Base-by-base conservation (phyloP, 169 alveolate genomes). In the Cryptosporidium canis region DNA sequence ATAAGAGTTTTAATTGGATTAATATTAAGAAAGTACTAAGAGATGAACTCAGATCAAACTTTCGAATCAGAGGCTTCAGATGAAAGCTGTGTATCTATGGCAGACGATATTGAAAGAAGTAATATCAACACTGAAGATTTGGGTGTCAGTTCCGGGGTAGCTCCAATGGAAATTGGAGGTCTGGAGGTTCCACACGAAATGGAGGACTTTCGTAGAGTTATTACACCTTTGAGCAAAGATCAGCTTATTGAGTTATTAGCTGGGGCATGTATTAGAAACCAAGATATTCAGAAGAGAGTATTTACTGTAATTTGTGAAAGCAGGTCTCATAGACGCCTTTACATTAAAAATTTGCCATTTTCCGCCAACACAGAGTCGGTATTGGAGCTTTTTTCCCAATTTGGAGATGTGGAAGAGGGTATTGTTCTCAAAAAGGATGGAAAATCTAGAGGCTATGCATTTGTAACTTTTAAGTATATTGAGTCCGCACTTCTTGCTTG, bases 371-470 rank as follows among this genome's bases (percentile, higher is more conserved):
- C 91, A 47, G 95, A 92, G 66, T 83, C 91, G 31, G 90, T 92
- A 51, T 68, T 83, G 33, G 92, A 85, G 45, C 85, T 90, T 48
- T 92, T 92, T 70, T 84, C 90, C 37, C 85, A 67, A 11, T 92
- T 83, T 83, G 95, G 95, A 5, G 95, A 92, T 55, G 83, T 92
- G 4, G 95, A 92, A 58, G 95, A 92, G 64, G 95, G 94, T 12
- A 90, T 94, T 27, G 95, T 93, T 61, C 83, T 94, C 14, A 93
- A 92, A 53, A 85, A 90, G 51, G 94, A 91, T 67, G 95, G 95
- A 16, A 53, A 93, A 66, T 93, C 95, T 33, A 90, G 91, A 83
- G 96, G 96, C 0, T 94, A 92, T 91, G 96, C 95, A 24, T 92
- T 94, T 67, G 93, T 94, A 37, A 92, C 95, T 18, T 94, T 82